phyloP scores from a whole-genome alignment of 306 rosid species.

The Prunus mume region DNA sequence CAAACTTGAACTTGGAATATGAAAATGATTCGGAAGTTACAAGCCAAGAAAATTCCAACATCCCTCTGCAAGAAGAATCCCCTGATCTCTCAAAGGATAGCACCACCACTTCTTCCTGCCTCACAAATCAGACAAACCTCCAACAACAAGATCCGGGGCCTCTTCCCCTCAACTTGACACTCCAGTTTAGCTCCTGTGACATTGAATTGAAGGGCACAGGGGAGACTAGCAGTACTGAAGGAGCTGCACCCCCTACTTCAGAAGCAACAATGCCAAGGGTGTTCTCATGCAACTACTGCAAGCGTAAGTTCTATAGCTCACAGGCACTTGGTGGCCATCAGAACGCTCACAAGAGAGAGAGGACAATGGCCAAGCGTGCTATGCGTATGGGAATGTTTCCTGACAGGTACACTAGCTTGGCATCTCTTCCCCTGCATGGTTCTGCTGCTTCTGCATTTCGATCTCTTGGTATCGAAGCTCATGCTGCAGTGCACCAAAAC shows the following conservation, averaged over 20 bases:
- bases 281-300: constrained; percentile 85
- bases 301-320: constrained; percentile 83
- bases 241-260: constrained; percentile 36
- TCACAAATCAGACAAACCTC: constrained; percentile 37
- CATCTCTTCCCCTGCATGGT: constrained; percentile 82
- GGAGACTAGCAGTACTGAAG: constrained; percentile 39
- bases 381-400: constrained; percentile 74
- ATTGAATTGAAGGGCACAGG: constrained; percentile 40
- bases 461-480: constrained; percentile 78
- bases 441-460: constrained; percentile 72
- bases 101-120: constrained; percentile 51
- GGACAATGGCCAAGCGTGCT: constrained; percentile 86
- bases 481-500: constrained; percentile 60
- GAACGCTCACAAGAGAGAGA: constrained; percentile 89
- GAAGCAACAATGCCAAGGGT: constrained; percentile 47
- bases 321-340: constrained; percentile 96
- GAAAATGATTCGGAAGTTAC: constrained; percentile 44
- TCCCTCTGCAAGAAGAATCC: constrained; percentile 41
- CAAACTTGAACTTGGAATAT: constrained; percentile 56
- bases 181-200: constrained; percentile 44
- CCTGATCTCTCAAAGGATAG: constrained; percentile 50
- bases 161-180: constrained; percentile 60
- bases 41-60: constrained; percentile 46
- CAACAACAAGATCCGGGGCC: constrained; percentile 35
- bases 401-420: constrained; percentile 63